These are phyloP conservation scores for Umbellularia californica DNA, from an alignment of 164 flowering plant species.

Conservation along the genomic window DNA sequence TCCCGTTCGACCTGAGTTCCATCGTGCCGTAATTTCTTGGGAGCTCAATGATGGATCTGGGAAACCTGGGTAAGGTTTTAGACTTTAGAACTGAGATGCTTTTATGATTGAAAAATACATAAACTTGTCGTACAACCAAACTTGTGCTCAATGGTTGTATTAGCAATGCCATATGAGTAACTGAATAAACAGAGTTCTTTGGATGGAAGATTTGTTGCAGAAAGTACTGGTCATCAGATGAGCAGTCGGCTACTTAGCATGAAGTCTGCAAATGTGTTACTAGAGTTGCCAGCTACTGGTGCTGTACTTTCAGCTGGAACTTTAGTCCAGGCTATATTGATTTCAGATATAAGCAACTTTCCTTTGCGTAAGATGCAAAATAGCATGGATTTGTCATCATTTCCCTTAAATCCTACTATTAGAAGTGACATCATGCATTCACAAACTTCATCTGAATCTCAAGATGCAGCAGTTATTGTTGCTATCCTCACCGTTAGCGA, in stretches of 20 bases:
- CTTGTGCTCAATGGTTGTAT: not conserved
- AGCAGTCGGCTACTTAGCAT: slow-evolving; percentile 88
- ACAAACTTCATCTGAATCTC: slow-evolving; percentile 19
- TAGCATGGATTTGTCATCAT: slow-evolving; percentile 3
- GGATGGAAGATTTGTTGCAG: slow-evolving; percentile 66
- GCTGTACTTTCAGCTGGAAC: slow-evolving; percentile 56
- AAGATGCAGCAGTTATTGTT: slow-evolving; percentile 36
- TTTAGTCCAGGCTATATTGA: slow-evolving; percentile 54
- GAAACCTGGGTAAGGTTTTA: slow-evolving; percentile 60
- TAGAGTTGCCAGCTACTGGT: slow-evolving; percentile 61
- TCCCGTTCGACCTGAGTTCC: slow-evolving; percentile 69
- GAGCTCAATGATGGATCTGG: slow-evolving; percentile 63
- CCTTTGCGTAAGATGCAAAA: slow-evolving; percentile 11
- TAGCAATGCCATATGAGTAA: not conserved
- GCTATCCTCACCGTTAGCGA: slow-evolving; percentile 93
- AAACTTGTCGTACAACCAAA: not conserved
- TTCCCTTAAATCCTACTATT: slow-evolving; percentile 9
- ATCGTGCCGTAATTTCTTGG: slow-evolving; percentile 77
- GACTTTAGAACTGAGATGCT: not conserved
- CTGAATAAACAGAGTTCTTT: not conserved
- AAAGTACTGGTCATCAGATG: slow-evolving; percentile 87
- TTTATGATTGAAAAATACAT: not conserved
- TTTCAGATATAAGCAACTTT: slow-evolving; percentile 53
- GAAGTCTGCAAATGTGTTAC: slow-evolving; percentile 90
- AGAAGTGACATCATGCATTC: slow-evolving; percentile 15